Base-by-base conservation (phyloP, 352 stramenopile genomes). In the Phytopythium oedochilum region DNA sequence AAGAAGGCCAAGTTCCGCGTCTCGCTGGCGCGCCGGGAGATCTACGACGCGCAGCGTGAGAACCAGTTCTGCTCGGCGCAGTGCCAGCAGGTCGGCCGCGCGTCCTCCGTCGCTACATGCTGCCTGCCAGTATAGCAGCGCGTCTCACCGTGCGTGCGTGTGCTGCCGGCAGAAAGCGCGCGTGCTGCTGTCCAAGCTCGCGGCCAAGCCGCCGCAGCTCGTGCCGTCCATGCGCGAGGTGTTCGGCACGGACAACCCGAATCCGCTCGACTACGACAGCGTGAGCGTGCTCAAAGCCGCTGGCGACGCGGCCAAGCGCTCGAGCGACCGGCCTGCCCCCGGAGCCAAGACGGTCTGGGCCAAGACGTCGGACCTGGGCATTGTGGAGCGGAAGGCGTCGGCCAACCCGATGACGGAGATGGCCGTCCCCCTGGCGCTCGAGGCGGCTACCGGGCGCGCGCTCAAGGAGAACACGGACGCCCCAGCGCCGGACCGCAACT, bases 141-240 rank as follows among this genome's bases (percentile, higher is more conserved):
- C n/a, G n/a, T n/a, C n/a, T n/a, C n/a, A n/a, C n/a, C n/a, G n/a
- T n/a, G n/a, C n/a, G n/a, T n/a, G n/a, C n/a, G n/a, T n/a, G n/a
- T n/a, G n/a, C n/a, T n/a, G n/a, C n/a, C n/a, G n/a, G n/a, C n/a
- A 94, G 85, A 91, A 88, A 84, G 80, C 80, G 40, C 73, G 75
- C 7, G 63, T 86, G 22, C 68, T 79, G 38, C 46, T 89, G n/a
- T 78, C 76, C 17, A 76, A 67, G 59, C 67, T 94, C 5, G 72
- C 66, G 29, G 61, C 78, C 45, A 94, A 92, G 50, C 82, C 85
- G n/a, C 79, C 83, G 31, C 85, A 94, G 53, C 68, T 94, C n/a
- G 68, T 92, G 36, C 85, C 85, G 26, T 91, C 85, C 9, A 53
- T 94, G 2, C 18, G 71, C 34, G 75, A 94, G 49, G 76, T 94